phyloP scores from a whole-genome alignment of 768 basidiomycete genomes.

The Hygrophorus pudorinus region DNA sequence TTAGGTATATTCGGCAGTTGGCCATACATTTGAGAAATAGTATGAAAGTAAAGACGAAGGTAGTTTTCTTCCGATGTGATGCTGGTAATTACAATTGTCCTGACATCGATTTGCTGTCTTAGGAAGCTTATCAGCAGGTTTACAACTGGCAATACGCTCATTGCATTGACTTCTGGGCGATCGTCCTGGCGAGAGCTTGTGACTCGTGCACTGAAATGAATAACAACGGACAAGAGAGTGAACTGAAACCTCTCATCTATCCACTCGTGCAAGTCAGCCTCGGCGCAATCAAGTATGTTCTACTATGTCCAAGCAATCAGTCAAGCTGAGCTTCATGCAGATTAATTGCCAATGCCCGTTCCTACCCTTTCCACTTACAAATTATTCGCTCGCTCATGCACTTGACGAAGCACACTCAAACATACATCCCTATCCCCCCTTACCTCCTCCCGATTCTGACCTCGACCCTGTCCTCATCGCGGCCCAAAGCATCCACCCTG shows the following conservation, averaged over 20 bases:
- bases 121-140: conserved; percentile 90
- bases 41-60: conserved; percentile 84
- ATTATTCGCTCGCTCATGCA: conserved; percentile 82
- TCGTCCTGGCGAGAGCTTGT: conserved; percentile 79
- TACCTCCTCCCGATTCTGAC: conserved; percentile 82
- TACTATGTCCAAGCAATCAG: conserved; percentile 3
- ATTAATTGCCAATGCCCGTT: conserved; percentile 82
- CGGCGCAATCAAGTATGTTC: conserved; percentile 80
- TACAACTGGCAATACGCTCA: conserved; percentile 99
- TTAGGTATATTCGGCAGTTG: conserved; percentile 90
- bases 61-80: conserved; percentile 18
- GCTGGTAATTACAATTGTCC: neutral
- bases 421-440: conserved; percentile 81
- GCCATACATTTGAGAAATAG: conserved; percentile 88
- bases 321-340: conserved; percentile 29
- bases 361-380: conserved; percentile 92
- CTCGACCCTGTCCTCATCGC: conserved; percentile 56
- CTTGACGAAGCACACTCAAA: conserved; percentile 72
- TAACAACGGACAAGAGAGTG: conserved; percentile 53
- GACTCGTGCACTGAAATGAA: conserved; percentile 44
- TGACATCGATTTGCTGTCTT: neutral
- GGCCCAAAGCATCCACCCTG: conserved; percentile 76
- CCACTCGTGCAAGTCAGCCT: conserved; percentile 91
- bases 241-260: conserved; percentile 83
- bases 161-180: conserved; percentile 91